phyloP scores from a whole-genome alignment of 1,284 basidiomycete genomes.

The Cryptococcus maquisensis region DNA sequence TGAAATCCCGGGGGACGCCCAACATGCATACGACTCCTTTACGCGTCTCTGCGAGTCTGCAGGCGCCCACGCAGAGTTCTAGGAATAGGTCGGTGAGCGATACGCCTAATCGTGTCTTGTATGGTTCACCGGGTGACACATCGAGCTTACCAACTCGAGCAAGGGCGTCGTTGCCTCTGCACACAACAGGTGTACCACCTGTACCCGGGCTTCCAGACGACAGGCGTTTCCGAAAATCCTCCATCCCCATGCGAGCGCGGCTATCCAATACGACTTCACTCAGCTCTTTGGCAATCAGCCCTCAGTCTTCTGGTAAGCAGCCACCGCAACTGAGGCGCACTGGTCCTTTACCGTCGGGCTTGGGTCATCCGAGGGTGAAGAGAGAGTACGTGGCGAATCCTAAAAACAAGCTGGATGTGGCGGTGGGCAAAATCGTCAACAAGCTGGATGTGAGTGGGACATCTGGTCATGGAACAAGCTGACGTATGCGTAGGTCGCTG shows the following conservation, averaged over 20 bases:
- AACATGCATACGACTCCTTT: not conserved
- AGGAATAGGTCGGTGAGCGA: slow-evolving; percentile 18
- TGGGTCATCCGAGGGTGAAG: not conserved
- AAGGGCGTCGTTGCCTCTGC: too few relatives aligned
- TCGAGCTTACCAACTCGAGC: too few relatives aligned
- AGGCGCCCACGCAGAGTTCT: not conserved
- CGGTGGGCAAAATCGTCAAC: slow-evolving; percentile 86
- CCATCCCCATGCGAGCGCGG: not conserved
- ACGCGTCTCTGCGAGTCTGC: not conserved
- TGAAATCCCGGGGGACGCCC: slow-evolving; percentile 10
- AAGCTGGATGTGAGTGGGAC: slow-evolving; percentile 62
- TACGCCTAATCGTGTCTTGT: slow-evolving; percentile 10
- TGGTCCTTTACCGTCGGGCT: not conserved
- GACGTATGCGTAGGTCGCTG: slow-evolving; percentile 49
- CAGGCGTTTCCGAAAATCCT: not conserved
- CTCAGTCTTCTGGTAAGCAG: not conserved
- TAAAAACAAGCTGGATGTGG: slow-evolving; percentile 83
- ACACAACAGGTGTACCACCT: too few relatives aligned
- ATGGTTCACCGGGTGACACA: too few relatives aligned
- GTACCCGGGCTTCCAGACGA: not conserved
- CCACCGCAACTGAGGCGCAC: not conserved
- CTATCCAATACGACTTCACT: not conserved
- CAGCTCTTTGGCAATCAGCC: not conserved
- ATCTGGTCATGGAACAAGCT: not conserved
- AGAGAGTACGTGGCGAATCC: slow-evolving; percentile 78